Conservation (phyloP, 75 land plant genomes). For the Cunninghamia lanceolata region DNA sequence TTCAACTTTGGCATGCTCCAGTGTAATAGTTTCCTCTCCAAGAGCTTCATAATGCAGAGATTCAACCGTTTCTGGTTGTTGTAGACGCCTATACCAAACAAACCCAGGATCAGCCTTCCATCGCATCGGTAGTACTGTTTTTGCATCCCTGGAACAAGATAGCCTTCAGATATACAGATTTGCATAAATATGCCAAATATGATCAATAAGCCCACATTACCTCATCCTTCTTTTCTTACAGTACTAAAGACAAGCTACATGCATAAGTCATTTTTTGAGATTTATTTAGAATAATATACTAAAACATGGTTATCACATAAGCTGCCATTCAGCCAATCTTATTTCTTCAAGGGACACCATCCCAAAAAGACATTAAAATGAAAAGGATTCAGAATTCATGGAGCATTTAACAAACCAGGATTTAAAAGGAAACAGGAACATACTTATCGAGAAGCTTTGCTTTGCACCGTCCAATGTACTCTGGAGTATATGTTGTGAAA, state of each 20-base stretch:
- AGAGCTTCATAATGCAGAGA: not conserved
- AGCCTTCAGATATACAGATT: not conserved
- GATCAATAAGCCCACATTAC: not conserved
- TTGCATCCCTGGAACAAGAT: slow-evolving; percentile 4
- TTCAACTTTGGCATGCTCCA: slow-evolving; percentile 53
- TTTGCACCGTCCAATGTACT: slow-evolving; percentile 41
- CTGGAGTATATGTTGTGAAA: slow-evolving; percentile 25
- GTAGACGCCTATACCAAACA: slow-evolving; percentile 1
- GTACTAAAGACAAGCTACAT: not conserved
- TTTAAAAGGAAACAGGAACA: not conserved
- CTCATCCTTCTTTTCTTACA: not conserved
- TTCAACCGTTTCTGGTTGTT: not conserved
- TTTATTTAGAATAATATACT: not conserved
- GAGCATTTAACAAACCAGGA: not conserved
- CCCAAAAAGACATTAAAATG: not conserved
- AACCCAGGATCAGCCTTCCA: slow-evolving; percentile 23
- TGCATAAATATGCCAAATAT: not conserved
- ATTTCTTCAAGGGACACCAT: not conserved
- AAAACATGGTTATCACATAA: not conserved
- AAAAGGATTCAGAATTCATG: not conserved
- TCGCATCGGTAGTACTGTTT: slow-evolving; percentile 30
- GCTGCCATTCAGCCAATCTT: not conserved
- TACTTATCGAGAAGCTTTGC: slow-evolving; percentile 5
- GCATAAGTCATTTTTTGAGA: not conserved
- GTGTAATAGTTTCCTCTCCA: slow-evolving; percentile 11